Evolutionary conservation across 2,329 filamentous ascomycete genomes (phyloP).

Genomic region (Zymoseptoria ardabiliae): DNA sequence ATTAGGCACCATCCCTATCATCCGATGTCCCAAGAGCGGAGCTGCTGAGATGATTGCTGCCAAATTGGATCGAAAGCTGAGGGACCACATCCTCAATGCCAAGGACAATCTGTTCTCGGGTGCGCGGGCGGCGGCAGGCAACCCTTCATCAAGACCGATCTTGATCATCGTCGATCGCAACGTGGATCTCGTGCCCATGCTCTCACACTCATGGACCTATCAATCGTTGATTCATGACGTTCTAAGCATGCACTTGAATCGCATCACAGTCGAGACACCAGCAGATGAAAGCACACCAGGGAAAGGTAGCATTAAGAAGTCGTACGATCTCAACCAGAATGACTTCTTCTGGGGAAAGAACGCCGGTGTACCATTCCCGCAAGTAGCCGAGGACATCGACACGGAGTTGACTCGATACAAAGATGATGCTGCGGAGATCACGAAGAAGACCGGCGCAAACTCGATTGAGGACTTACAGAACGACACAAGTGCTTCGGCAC

Average conservation of each 20-base stretch:
- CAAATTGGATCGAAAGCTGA: constrained; percentile 88
- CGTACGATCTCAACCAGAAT: constrained; percentile 79
- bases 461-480: constrained; percentile 89
- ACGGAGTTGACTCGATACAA: constrained; percentile 90
- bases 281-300: constrained; percentile 68
- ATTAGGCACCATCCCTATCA: constrained; percentile 81
- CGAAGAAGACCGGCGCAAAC: constrained; percentile 86
- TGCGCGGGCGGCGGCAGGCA: constrained; percentile 54
- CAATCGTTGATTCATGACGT: constrained; percentile 79
- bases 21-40: constrained; percentile 84
- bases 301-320: constrained; percentile 73
- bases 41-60: constrained; percentile 91
- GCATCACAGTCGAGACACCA: constrained; percentile 83
- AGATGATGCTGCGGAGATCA: constrained; percentile 88
- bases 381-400: constrained; percentile 94
- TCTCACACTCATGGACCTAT: constrained; percentile 93
- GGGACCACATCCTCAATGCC: constrained; percentile 93
- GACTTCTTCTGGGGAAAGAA: constrained; percentile 98
- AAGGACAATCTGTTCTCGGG: constrained; percentile 93
- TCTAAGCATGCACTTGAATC: constrained; percentile 74
- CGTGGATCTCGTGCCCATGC: constrained; percentile 91
- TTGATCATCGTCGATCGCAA: constrained; percentile 92
- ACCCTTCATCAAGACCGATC: constrained; percentile 68
- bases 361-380: constrained; percentile 81
- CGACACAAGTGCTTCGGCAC: constrained; percentile 79